These are phyloP conservation scores for Aspergillus latus DNA, from an alignment of 2,329 filamentous ascomycete species.

Conservation along the genomic window DNA sequence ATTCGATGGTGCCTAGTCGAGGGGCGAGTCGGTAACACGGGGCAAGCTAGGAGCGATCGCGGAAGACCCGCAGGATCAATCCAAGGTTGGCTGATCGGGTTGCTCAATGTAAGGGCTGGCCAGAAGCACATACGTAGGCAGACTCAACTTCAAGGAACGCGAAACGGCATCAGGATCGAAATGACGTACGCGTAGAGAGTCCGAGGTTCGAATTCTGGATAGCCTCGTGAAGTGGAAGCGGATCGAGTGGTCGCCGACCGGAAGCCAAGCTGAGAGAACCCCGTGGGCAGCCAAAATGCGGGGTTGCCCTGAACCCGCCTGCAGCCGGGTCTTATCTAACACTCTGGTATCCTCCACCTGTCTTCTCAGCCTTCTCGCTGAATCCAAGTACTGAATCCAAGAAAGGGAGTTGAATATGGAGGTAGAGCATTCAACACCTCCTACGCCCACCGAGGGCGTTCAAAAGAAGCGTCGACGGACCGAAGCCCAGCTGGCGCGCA, in stretches of 20 bases:
- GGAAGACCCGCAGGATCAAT: no score
- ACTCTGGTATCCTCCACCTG: background rate
- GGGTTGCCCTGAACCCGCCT: constrained; percentile 2
- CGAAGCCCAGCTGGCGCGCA: constrained; percentile 15
- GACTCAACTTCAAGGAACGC: no score
- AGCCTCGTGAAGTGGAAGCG: background rate
- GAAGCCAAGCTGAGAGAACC: background rate
- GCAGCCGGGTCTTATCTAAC: background rate
- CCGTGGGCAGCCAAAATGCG: constrained; percentile 10
- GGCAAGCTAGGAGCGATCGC: no score
- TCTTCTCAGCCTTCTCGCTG: background rate
- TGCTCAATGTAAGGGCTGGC: no score
- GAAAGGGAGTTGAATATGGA: constrained; percentile 1
- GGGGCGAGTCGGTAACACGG: no score
- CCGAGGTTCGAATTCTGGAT: background rate
- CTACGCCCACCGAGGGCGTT: constrained; percentile 4
- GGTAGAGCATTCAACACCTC: background rate
- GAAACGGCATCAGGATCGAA: no score
- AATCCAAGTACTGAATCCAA: background rate
- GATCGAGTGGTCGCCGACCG: background rate
- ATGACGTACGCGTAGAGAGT: no score
- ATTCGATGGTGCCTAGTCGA: no score
- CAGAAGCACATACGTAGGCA: no score
- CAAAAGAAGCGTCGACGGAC: constrained; percentile 16
- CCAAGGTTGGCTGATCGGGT: no score